Percentiles rank a stretch among this genome's conserved stretches.
phyloP scores from a whole-genome alignment of 352 stramenopile species.

The Phytophthora pisi region DNA sequence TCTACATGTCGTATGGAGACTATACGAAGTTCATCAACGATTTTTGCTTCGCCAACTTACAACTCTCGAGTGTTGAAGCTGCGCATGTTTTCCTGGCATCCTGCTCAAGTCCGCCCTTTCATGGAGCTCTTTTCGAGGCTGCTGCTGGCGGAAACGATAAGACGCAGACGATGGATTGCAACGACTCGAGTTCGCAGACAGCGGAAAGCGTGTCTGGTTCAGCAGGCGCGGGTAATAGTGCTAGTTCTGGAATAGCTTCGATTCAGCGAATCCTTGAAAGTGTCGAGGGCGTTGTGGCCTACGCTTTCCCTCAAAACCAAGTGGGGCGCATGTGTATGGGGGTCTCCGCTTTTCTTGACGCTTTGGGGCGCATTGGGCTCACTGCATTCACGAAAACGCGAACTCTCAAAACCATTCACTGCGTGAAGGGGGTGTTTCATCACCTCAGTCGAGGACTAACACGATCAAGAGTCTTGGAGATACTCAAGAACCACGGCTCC shows the following conservation, averaged over 20 bases:
- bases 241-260: constrained; percentile 22
- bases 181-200: constrained; percentile 12
- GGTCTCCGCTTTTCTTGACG: constrained; percentile 73
- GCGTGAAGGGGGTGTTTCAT: constrained; percentile 79
- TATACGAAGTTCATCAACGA: constrained; percentile 81
- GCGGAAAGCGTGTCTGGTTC: constrained; percentile 14
- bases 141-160: constrained; percentile 2
- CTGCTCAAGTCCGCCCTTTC: constrained; percentile 62
- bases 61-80: constrained; percentile 71
- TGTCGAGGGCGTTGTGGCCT: constrained; percentile 58
- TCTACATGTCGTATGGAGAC: constrained; percentile 74
- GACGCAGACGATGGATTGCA: constrained; percentile 6
- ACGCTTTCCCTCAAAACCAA: constrained; percentile 48
- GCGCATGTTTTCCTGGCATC: constrained; percentile 74
- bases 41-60: constrained; percentile 72
- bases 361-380: constrained; percentile 59
- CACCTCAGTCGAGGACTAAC: constrained; percentile 73
- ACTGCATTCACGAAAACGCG: constrained; percentile 55
- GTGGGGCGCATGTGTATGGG: constrained; percentile 72
- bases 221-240: constrained; percentile 1
- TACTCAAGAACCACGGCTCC: constrained; percentile 70
- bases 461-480: constrained; percentile 65
- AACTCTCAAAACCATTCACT: constrained; percentile 56
- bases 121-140: constrained; percentile 34
- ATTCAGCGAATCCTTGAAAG: constrained; percentile 53